phyloP scores from a whole-genome alignment of 2,329 filamentous ascomycete species.

The Ophiostoma novo-ulmi region DNA sequence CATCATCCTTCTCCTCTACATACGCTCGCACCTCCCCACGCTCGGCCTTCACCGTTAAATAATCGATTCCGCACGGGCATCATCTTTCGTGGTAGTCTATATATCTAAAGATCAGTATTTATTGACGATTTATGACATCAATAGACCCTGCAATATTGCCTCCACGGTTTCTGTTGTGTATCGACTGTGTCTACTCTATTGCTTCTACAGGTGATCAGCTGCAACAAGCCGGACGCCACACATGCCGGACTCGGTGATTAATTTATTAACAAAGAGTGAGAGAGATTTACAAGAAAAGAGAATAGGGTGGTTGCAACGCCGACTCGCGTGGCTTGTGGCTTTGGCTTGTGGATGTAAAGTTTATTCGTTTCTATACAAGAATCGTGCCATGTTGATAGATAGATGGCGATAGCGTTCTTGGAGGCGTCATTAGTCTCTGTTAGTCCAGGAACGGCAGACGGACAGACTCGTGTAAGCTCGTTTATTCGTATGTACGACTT shows the following conservation, averaged over 20 bases:
- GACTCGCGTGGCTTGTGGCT: neutral
- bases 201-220: neutral
- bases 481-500: neutral
- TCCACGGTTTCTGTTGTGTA: neutral
- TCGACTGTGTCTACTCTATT: no score
- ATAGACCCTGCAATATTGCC: slow-evolving; percentile 1
- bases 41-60: neutral
- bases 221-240: slow-evolving; percentile 1
- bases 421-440: neutral
- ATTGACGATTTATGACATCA: neutral
- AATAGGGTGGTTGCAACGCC: neutral
- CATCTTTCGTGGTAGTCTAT: neutral
- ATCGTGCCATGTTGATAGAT: neutral
- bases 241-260: slow-evolving; percentile 13
- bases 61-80: slow-evolving; percentile 1
- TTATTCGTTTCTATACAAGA: neutral
- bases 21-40: neutral
- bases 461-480: neutral
- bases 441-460: neutral
- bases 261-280: neutral
- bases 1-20: neutral
- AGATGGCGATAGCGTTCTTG: neutral
- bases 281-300: neutral
- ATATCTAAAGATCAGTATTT: neutral
- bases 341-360: neutral